phyloP scores from a whole-genome alignment of 2,329 filamentous ascomycete species.

The Colletotrichum cuscutae region DNA sequence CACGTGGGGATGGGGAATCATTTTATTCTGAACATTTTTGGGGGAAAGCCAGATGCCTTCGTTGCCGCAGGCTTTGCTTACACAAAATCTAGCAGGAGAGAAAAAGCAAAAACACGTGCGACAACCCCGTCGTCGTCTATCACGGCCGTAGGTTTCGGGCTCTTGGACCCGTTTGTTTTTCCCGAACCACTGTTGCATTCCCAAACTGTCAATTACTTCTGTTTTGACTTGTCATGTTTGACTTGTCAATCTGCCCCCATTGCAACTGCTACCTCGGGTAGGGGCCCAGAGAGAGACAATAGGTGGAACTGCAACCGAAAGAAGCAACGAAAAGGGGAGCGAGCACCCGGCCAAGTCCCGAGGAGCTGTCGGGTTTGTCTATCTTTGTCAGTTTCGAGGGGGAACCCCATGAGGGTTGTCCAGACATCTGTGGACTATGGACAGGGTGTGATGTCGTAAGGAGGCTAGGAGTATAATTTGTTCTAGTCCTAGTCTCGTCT shows the following conservation, averaged over 20 bases:
- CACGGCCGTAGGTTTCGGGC: background rate
- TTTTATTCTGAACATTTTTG: slow-evolving; percentile 14
- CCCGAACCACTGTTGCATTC: background rate
- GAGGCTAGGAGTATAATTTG: background rate
- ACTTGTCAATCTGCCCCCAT: slow-evolving; percentile 8
- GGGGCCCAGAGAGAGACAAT: background rate
- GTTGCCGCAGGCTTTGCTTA: background rate
- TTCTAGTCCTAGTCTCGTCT: background rate
- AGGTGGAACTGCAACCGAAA: background rate
- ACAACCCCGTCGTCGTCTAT: background rate
- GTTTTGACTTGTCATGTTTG: slow-evolving; percentile 15
- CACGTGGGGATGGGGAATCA: slow-evolving; percentile 17
- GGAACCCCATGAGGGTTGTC: background rate
- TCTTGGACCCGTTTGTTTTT: background rate
- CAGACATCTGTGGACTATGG: background rate
- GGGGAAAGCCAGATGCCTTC: background rate
- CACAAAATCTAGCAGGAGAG: background rate
- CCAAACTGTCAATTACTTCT: slow-evolving; percentile 8
- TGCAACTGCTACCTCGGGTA: slow-evolving; percentile 4
- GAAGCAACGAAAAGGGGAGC: slow-evolving; percentile 6
- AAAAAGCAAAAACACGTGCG: slow-evolving; percentile 11
- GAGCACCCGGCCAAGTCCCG: background rate
- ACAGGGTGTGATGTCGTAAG: background rate
- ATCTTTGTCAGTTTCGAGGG: slow-evolving; percentile 9
- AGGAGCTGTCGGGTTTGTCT: slow-evolving; percentile 2